Evolutionary conservation across 495 filamentous ascomycete species (phyloP).

Genomic region (Talaromyces liani): DNA sequence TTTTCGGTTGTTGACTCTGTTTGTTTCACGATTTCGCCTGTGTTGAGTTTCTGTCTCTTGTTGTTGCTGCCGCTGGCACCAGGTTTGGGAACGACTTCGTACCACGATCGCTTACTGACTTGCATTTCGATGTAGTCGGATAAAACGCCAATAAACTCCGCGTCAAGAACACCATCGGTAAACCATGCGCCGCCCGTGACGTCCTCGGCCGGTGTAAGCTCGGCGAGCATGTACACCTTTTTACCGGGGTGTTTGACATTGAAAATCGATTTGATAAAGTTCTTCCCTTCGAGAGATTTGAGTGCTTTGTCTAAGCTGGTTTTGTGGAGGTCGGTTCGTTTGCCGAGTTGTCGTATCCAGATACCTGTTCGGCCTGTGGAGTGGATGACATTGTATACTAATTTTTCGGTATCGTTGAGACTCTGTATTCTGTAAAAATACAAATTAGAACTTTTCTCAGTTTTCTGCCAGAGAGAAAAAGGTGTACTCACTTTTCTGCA

Average conservation of each 20-base stretch:
- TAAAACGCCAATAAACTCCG: slow-evolving; percentile 71
- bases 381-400: slow-evolving; percentile 83
- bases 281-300: slow-evolving; percentile 72
- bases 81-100: slow-evolving; percentile 24
- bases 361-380: slow-evolving; percentile 72
- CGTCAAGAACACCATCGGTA: slow-evolving; percentile 78
- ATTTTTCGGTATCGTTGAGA: slow-evolving; percentile 60
- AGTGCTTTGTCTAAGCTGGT: slow-evolving; percentile 65
- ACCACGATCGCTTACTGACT: slow-evolving; percentile 65
- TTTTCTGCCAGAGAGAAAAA: slow-evolving; percentile 1
- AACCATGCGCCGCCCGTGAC: slow-evolving; percentile 93
- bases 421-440: slow-evolving; percentile 48
- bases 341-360: slow-evolving; percentile 77
- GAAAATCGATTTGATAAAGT: slow-evolving; percentile 72
- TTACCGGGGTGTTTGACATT: slow-evolving; percentile 53
- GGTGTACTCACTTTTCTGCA: slow-evolving; percentile 55
- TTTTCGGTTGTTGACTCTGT: slow-evolving; percentile 18
- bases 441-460: slow-evolving; percentile 7
- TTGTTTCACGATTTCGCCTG: slow-evolving; percentile 23
- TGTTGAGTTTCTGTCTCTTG: slow-evolving; percentile 40
- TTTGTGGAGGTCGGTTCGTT: slow-evolving; percentile 68
- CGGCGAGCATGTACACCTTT: slow-evolving; percentile 59
- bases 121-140: slow-evolving; percentile 61
- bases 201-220: slow-evolving; percentile 71
- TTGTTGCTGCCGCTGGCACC: slow-evolving; percentile 16